These are phyloP conservation scores for Calocybe indica DNA, from an alignment of 768 basidiomycete genomes.

Conservation along the genomic window DNA sequence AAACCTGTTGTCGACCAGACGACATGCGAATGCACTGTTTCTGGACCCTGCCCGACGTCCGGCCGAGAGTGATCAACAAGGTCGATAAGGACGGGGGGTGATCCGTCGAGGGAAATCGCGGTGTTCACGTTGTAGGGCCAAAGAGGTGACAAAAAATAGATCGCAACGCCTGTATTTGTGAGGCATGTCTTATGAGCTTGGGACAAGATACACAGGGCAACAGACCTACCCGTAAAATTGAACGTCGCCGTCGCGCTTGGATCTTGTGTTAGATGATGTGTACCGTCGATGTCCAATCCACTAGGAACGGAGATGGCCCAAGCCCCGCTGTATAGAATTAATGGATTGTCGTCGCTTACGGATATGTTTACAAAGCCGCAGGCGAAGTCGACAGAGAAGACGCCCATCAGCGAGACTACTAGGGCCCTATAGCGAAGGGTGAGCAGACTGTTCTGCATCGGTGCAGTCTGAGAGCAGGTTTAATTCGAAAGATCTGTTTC, in stretches of 20 bases:
- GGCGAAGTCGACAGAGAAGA: constrained; percentile 7
- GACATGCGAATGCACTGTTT: constrained; percentile 29
- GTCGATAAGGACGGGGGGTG: constrained; percentile 26
- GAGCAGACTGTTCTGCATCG: no score
- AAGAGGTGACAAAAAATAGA: constrained; percentile 37
- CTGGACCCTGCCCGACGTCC: constrained; percentile 24
- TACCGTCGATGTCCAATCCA: constrained; percentile 25
- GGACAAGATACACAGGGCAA: not conserved
- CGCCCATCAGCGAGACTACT: constrained; percentile 7
- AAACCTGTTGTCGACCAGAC: constrained; percentile 31
- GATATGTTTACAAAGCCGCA: constrained; percentile 23
- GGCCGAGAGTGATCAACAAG: constrained; percentile 29
- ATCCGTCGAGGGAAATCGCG: constrained; percentile 31
- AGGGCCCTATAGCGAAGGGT: no score
- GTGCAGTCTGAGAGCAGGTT: no score
- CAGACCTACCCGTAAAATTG: constrained; percentile 31
- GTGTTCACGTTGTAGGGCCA: constrained; percentile 43
- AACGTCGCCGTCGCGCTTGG: constrained; percentile 30
- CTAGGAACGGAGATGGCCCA: constrained; percentile 25
- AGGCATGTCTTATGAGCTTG: not conserved
- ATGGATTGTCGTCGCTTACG: constrained; percentile 23
- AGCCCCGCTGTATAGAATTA: constrained; percentile 24
- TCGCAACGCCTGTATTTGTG: constrained; percentile 28
- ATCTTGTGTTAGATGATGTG: constrained; percentile 20
- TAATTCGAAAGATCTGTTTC: no score